A percentile compares a stretch with the other conserved stretches of the same genome.
Evolutionary conservation across 2,329 filamentous ascomycete species (phyloP).

Genomic region (Sordariomycetes sp.): DNA sequence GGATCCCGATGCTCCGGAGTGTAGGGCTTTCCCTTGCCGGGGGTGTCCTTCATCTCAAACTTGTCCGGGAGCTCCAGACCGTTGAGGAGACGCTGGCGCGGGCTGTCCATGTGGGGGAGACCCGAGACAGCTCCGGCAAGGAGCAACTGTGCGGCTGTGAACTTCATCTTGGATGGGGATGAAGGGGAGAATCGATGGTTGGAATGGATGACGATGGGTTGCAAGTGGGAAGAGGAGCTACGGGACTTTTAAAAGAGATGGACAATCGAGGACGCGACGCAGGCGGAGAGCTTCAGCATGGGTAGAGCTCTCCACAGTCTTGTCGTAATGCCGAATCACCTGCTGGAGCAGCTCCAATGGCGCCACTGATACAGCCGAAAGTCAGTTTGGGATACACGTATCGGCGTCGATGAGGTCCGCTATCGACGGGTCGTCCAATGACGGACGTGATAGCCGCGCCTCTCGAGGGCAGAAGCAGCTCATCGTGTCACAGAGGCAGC

Average conservation of each 20-base stretch:
- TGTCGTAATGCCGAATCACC: too few species aligned
- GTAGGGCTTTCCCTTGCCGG: conserved; percentile 38
- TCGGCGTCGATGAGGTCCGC: too few species aligned
- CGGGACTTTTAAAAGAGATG: neutral
- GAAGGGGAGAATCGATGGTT: neutral
- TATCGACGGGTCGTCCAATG: too few species aligned
- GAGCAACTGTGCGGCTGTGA: conserved; percentile 14
- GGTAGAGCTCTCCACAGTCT: neutral
- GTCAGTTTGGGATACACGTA: too few species aligned
- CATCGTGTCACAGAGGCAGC: too few species aligned
- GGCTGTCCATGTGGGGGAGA: conserved; percentile 35
- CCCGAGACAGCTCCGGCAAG: conserved; percentile 14
- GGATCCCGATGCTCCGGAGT: conserved; percentile 51
- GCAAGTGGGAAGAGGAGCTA: neutral
- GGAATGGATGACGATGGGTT: neutral
- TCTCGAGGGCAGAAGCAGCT: neutral
- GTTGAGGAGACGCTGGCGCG: conserved; percentile 43
- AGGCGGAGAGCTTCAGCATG: neutral
- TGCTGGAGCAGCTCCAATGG: conserved; percentile 1
- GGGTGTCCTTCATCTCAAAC: conserved; percentile 22
- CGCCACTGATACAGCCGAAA: too few species aligned
- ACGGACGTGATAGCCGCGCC: too few species aligned
- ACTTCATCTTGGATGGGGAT: conserved; percentile 13
- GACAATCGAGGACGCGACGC: neutral
- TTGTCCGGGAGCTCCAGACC: conserved; percentile 34